These are phyloP conservation scores for Dictyostelium citrinum DNA, from an alignment of 78 protist species.

Conservation along the genomic window DNA sequence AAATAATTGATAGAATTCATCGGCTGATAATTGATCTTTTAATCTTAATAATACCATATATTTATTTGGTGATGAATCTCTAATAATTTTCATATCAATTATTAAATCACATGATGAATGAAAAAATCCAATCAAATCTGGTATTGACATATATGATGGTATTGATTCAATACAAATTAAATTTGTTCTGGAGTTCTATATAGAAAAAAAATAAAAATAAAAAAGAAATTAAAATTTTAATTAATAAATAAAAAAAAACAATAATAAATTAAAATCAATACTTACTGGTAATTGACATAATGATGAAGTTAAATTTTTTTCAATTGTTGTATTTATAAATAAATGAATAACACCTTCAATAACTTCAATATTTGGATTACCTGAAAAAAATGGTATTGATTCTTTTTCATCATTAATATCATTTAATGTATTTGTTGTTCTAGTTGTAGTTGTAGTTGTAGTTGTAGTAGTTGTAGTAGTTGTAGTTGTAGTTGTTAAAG, in stretches of 20 bases:
- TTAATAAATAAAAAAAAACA: too few species aligned
- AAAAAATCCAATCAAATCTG: constrained; percentile 61
- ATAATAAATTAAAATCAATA: background rate
- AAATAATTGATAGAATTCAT: constrained; percentile 70
- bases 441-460: background rate
- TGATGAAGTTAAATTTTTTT: constrained; percentile 14
- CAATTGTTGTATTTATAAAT: constrained; percentile 29
- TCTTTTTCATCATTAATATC: background rate
- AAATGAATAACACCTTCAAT: constrained; percentile 78
- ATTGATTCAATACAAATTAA: constrained; percentile 66
- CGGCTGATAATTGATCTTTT: constrained; percentile 41
- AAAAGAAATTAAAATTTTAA: too few species aligned
- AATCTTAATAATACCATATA: constrained; percentile 83
- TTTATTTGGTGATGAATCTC: constrained; percentile 83
- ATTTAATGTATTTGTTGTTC: background rate
- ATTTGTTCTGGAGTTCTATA: constrained; percentile 30
- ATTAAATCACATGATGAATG: constrained; percentile 1
- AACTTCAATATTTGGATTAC: constrained; percentile 79
- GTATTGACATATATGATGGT: constrained; percentile 73
- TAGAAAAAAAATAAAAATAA: background rate
- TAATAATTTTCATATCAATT: constrained; percentile 56
- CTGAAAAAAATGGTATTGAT: constrained; percentile 78
- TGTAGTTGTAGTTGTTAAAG: background rate
- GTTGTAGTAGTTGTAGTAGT: background rate
- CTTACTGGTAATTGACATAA: constrained; percentile 64